These are phyloP conservation scores for Rhododendron simsii DNA, from an alignment of 148 eudicot genomes.

Conservation along the genomic window DNA sequence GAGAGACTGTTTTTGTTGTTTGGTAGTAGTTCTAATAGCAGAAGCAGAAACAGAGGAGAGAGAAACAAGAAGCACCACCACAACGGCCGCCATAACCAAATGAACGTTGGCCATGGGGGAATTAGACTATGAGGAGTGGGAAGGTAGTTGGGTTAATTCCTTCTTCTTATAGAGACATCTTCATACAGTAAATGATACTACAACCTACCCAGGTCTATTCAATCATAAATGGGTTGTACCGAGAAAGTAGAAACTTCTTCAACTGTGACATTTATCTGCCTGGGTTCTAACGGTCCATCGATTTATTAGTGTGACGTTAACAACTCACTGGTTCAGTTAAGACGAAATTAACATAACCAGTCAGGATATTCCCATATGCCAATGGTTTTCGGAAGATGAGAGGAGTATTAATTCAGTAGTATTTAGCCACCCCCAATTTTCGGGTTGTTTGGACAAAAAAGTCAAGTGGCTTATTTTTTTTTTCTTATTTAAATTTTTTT, in stretches of 20 bases:
- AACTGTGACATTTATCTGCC: not conserved
- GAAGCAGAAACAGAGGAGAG: not conserved
- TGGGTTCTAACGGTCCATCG: not conserved
- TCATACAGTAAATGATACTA: not conserved
- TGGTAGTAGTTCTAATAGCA: not conserved
- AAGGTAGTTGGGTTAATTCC: not conserved
- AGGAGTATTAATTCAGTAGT: too few relatives aligned
- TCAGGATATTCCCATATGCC: not conserved
- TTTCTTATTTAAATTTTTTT: too few relatives aligned
- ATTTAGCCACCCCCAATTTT: too few relatives aligned
- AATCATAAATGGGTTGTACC: not conserved
- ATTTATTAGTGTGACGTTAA: not conserved
- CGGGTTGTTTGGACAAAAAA: too few relatives aligned
- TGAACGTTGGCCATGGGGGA: not conserved
- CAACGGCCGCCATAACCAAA: not conserved
- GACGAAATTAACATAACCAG: not conserved
- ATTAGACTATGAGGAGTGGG: not conserved
- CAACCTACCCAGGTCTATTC: not conserved
- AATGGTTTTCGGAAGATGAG: too few relatives aligned
- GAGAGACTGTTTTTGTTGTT: slow-evolving; percentile 8
- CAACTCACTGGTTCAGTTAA: not conserved
- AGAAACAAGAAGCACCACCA: not conserved
- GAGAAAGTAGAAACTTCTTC: not conserved
- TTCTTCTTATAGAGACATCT: not conserved
- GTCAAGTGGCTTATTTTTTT: too few relatives aligned